These are phyloP conservation scores for Knoxia roxburghii DNA, from an alignment of 257 asterid species.

Conservation along the genomic window DNA sequence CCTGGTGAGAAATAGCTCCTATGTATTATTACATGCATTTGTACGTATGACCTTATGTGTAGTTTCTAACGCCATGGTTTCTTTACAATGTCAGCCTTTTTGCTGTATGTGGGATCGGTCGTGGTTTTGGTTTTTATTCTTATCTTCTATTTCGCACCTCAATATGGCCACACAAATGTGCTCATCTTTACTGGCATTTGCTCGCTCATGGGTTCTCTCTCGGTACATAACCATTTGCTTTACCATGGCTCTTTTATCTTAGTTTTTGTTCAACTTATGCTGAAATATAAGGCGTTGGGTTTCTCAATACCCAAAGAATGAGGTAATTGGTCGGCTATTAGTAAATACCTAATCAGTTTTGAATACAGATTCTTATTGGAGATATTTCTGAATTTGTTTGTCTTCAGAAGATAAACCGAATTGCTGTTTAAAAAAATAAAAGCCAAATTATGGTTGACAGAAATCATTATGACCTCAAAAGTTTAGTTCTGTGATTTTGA, in stretches of 20 bases:
- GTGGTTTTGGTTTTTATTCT: conserved; percentile 70
- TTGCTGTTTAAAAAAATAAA: no score
- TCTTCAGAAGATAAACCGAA: not conserved
- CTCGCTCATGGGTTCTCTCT: conserved; percentile 90
- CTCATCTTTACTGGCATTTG: conserved; percentile 81
- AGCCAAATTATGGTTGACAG: no score
- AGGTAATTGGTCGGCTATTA: not conserved
- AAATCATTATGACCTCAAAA: not conserved
- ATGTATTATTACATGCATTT: not conserved
- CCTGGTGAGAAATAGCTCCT: conserved; percentile 34
- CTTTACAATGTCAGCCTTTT: conserved; percentile 51
- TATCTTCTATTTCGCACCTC: conserved; percentile 70
- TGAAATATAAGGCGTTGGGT: not conserved
- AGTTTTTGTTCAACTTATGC: conserved; percentile 11
- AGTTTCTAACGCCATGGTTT: conserved; percentile 22
- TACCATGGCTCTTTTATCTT: not conserved
- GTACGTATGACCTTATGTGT: not conserved
- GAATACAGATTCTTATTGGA: not conserved
- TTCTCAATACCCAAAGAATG: not conserved
- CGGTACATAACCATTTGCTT: conserved; percentile 35
- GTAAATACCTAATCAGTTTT: not conserved
- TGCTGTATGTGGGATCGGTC: conserved; percentile 77
- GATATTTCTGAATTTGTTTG: not conserved
- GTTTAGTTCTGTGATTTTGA: not conserved
- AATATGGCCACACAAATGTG: conserved; percentile 63